Evolutionary conservation across 768 basidiomycete genomes (phyloP).

Genomic region (Terana coerulea): DNA sequence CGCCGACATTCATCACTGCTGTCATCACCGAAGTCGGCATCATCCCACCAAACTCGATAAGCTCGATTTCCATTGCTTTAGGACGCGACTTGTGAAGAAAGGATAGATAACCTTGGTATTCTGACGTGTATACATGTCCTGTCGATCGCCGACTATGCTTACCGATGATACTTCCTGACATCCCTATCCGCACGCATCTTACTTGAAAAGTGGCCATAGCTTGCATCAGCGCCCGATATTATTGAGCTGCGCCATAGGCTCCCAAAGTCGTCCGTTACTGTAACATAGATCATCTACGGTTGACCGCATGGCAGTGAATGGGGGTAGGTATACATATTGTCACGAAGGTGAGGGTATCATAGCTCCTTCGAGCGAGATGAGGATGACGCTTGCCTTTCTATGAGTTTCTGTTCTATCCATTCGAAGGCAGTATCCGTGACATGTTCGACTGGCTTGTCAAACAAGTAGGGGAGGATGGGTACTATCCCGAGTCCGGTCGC

Average conservation of each 20-base stretch:
- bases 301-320: no score
- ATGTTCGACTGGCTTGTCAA: slow-evolving; percentile 76
- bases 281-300: no score
- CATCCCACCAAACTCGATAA: slow-evolving; percentile 89
- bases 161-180: no score
- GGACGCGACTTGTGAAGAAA: slow-evolving; percentile 31
- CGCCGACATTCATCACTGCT: slow-evolving; percentile 87
- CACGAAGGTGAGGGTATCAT: slow-evolving; percentile 1
- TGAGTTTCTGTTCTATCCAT: slow-evolving; percentile 59
- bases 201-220: no score
- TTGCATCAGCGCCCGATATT: no score
- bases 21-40: slow-evolving; percentile 97
- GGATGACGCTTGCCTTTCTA: slow-evolving; percentile 32
- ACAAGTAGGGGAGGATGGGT: slow-evolving; percentile 71
- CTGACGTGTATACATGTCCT: background rate
- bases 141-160: no score
- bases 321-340: no score
- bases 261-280: no score
- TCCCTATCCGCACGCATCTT: no score
- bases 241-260: no score
- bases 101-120: background rate
- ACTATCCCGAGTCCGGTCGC: slow-evolving; percentile 69
- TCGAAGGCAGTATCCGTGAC: slow-evolving; percentile 66
- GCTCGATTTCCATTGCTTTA: slow-evolving; percentile 74
- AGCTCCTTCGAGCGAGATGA: slow-evolving; percentile 14